Evolutionary conservation across 2,329 filamentous ascomycete genomes (phyloP).

Genomic region (Colletotrichum orbiculare): DNA sequence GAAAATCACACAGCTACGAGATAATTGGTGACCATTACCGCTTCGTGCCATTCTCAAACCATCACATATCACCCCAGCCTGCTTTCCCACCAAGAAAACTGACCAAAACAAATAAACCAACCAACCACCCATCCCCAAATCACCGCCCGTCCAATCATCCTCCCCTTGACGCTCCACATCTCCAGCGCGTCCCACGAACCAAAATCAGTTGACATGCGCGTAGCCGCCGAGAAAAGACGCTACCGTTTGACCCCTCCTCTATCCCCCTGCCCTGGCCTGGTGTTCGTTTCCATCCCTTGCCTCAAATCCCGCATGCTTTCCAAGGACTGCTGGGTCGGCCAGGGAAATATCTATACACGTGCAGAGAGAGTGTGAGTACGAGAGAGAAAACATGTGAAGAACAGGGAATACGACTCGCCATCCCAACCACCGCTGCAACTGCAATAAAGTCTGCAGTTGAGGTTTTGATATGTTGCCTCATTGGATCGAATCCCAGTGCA

Average conservation of each 20-base stretch:
- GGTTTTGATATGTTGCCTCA: too few species aligned
- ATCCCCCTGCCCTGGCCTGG: background rate
- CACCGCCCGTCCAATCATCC: background rate
- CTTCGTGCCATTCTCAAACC: too few species aligned
- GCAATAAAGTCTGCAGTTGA: background rate
- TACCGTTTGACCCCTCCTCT: constrained; percentile 4
- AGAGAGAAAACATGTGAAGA: background rate
- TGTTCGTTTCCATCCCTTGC: background rate
- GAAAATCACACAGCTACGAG: too few species aligned
- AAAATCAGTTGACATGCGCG: constrained; percentile 19
- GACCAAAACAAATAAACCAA: background rate
- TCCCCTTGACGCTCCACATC: background rate
- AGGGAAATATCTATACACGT: too few species aligned
- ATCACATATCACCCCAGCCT: too few species aligned
- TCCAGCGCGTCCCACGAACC: background rate
- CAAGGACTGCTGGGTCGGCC: too few species aligned
- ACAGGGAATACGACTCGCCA: background rate
- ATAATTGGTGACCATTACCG: too few species aligned
- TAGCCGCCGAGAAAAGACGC: constrained; percentile 26
- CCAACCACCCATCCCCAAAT: background rate
- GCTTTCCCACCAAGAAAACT: too few species aligned
- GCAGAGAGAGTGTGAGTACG: background rate
- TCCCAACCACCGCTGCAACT: background rate
- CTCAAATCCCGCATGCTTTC: background rate
- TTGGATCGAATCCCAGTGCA: too few species aligned